phyloP scores from a whole-genome alignment of 495 filamentous ascomycete species.

The Aspergillus conjunctus region DNA sequence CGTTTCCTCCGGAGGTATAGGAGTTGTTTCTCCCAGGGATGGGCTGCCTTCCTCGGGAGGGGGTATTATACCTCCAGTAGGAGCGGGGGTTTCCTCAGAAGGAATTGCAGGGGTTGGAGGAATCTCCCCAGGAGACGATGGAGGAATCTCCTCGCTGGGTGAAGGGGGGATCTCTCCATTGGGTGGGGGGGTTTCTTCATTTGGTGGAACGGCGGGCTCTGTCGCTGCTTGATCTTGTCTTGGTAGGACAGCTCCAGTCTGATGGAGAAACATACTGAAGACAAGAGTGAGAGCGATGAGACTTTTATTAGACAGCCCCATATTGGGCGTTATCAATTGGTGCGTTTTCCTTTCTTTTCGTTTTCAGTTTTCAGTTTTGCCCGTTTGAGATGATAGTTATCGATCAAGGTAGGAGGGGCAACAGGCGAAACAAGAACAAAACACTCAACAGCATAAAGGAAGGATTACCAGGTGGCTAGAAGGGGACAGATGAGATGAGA shows the following conservation, averaged over 20 bases:
- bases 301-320: conserved; percentile 11
- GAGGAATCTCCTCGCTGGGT: background rate
- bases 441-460: background rate
- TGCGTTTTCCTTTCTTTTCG: background rate
- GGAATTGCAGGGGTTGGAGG: background rate
- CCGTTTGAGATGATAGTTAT: background rate
- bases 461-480: background rate
- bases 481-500: background rate
- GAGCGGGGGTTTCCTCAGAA: background rate
- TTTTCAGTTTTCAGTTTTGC: background rate
- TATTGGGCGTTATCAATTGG: conserved; percentile 1
- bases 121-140: background rate
- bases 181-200: background rate
- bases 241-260: conserved; percentile 9
- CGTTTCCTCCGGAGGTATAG: background rate
- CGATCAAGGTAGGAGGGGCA: too few species aligned
- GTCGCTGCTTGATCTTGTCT: background rate
- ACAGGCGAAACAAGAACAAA: background rate
- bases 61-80: background rate
- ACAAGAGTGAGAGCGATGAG: conserved; percentile 8
- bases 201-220: background rate
- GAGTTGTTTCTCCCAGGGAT: background rate
- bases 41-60: background rate
- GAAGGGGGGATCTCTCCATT: background rate
- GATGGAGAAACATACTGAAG: conserved; percentile 11